Evolutionary conservation across 257 asterid genomes (phyloP), one percentile per base, ranked within the genome.

Genomic region (Solanum clarkiae): DNA sequence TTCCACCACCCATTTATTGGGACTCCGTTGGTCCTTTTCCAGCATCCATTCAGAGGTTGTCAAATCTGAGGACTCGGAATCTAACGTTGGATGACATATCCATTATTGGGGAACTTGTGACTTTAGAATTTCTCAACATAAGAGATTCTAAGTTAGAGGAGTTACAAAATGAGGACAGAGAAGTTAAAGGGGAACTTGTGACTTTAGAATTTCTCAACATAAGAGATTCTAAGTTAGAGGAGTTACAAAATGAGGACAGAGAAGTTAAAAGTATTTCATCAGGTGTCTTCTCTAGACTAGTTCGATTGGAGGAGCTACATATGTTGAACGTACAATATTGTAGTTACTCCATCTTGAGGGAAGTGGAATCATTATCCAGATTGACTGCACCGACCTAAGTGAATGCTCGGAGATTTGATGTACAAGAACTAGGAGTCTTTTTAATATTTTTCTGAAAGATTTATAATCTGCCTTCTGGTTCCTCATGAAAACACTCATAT

Each of bases 251-350:
- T 14, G 6, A 11, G 36, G 6, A n/a, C 1, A 18, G 56, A 11
- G 1, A 60, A 10, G 47, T 66, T 42, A 5, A 10, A 20, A 70
- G 79, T 40, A 36, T 82, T 82, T 66, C 70, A 62, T 17, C 40
- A 11, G 84, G 80, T 18, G 55, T 72, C 80, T 36, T 86, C 65
- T n/a, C 20, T 11, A n/a, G 8, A 5, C 45, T 86, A 54, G 16
- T 5, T 51, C 84, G n/a, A 32, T 83, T 86, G 18, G 88, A 86
- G 71, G 88, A 86, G 17, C 47, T 86, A 24, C 80, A 77, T 22
- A 18, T 84, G 68, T 47, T 80, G 62, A 15, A 0, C 36, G 74
- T 49, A 3, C 16, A 56, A 36, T 4, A 55, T 18, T 51, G 80
- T 44, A 10, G 12, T 18, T 81, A 86, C 54, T 54, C 74, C 40